Percentiles rank a stretch among this genome's conserved stretches.
Conservation (phyloP, 768 basidiomycete species). For the Pulveroboletus sp. region DNA sequence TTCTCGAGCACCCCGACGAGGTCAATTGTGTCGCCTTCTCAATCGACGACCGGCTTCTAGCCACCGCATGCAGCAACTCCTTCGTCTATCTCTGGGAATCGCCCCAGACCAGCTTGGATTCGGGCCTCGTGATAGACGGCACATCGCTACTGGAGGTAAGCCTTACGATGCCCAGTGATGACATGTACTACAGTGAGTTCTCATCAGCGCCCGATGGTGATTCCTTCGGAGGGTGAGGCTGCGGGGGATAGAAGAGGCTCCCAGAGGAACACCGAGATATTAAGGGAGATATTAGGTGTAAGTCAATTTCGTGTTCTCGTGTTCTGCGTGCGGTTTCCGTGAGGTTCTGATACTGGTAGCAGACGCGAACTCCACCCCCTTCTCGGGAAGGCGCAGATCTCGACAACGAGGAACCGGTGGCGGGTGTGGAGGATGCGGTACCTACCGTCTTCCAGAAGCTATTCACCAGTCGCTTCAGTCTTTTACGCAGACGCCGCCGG, state of each 20-base stretch:
- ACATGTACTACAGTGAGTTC: slow-evolving; percentile 2
- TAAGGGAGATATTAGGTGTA: slow-evolving; percentile 19
- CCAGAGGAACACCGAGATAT: slow-evolving; percentile 4
- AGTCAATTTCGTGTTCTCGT: slow-evolving; percentile 2
- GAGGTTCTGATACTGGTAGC: slow-evolving; percentile 5
- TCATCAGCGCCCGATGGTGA: slow-evolving; percentile 11
- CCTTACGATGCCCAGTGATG: neutral
- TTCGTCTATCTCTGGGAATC: slow-evolving; percentile 30
- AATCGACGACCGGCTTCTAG: slow-evolving; percentile 27
- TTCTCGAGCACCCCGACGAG: slow-evolving; percentile 21
- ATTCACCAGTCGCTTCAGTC: slow-evolving; percentile 6
- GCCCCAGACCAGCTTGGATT: slow-evolving; percentile 27
- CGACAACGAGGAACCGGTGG: slow-evolving; percentile 2
- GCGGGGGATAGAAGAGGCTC: neutral
- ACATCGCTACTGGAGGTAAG: slow-evolving; percentile 26
- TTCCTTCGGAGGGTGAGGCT: neutral
- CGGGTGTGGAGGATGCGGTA: slow-evolving; percentile 2
- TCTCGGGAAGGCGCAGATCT: slow-evolving; percentile 4
- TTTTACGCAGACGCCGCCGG: slow-evolving; percentile 2
- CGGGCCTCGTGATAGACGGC: slow-evolving; percentile 27
- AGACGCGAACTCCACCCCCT: slow-evolving; percentile 10
- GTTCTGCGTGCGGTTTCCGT: neutral
- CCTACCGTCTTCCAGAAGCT: slow-evolving; percentile 4
- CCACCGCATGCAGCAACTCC: slow-evolving; percentile 31
- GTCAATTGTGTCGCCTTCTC: slow-evolving; percentile 31